phyloP scores from a whole-genome alignment of 805 yeast species.

The Danielia reshetovae region DNA sequence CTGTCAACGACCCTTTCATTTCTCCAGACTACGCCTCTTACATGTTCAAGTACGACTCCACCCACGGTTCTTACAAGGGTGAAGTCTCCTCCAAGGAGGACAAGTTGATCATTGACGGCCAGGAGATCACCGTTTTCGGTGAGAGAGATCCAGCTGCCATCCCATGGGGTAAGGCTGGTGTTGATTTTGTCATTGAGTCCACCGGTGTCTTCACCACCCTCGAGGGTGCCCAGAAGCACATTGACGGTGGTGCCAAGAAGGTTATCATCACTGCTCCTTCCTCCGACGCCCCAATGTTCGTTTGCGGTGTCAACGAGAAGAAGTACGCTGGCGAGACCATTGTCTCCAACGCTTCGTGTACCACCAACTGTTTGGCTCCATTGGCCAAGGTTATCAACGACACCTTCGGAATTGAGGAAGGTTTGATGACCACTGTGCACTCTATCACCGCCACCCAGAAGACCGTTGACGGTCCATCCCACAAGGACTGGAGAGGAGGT shows the following conservation, averaged over 20 bases:
- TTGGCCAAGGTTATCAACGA: conserved; percentile 87
- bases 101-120: conserved; percentile 64
- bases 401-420: conserved; percentile 81
- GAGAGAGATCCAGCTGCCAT: conserved; percentile 83
- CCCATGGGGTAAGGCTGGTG: conserved; percentile 84
- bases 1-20: conserved; percentile 90
- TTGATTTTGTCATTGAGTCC: conserved; percentile 86
- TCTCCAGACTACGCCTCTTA: conserved; percentile 88
- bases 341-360: conserved; percentile 91
- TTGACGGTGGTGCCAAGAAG: conserved; percentile 91
- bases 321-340: conserved; percentile 72
- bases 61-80: conserved; percentile 84
- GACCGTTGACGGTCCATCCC: conserved; percentile 95
- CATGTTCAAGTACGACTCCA: conserved; percentile 94
- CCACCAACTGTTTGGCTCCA: conserved; percentile 95
- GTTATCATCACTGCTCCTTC: conserved; percentile 94
- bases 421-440: conserved; percentile 95
- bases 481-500: conserved; percentile 99
- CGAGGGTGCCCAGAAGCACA: conserved; percentile 80
- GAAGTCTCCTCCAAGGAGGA: conserved; percentile 58
- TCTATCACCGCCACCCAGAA: conserved; percentile 95
- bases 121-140: conserved; percentile 62
- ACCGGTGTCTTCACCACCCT: conserved; percentile 89
- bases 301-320: conserved; percentile 83
- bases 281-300: conserved; percentile 92